Evolutionary conservation across 2,329 filamentous ascomycete species (phyloP), one percentile per base, ranked within the genome.

Genomic region (Fusarium redolens): DNA sequence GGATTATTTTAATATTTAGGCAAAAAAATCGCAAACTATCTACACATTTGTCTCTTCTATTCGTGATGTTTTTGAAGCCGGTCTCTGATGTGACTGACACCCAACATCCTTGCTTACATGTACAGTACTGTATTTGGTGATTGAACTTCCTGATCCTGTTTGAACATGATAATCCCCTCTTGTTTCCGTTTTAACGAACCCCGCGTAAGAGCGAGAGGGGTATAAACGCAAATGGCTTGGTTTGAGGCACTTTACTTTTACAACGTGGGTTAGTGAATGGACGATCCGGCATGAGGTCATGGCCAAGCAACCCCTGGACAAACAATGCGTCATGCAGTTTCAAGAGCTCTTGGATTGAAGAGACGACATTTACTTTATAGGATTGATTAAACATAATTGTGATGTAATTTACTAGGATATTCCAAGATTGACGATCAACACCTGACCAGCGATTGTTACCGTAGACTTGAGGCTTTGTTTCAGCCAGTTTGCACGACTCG

Each of bases 231-330:
- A 60, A 65, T 62, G 70, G 64, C 51, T 67, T 69, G 65, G 65
- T 68, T 59, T 63, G 58, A 73, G 54, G 71, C 60, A 64, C 64
- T 61, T 61, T 67, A 47, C 52, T 60, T 59, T 56, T 41, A 58
- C 61, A 63, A 65, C 62, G 60, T 45, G 63, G 60, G 54, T 55
- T 65, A 65, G 61, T 59, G 31, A 45, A 55, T 56, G 59, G 72
- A 68, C 35, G 72, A 75, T 71, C 64, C 35, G 31, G 33, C 58
- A 77, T 77, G 75, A 77, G 75, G 75, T 77, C 75, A 77, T 77
- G 64, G 72, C 55, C 51, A 44, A 61, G 18, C 38, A 59, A 61
- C 66, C 75, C 75, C 73, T 76, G 69, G 52, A 48, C 37, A 54
- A 30, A n/a, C 12, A 35, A n/a, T 73, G 73, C 75, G 73, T 77